Percentiles rank a stretch among this genome's conserved stretches.
Conservation (phyloP, 805 yeast species). For the Lipomyces orientalis region DNA sequence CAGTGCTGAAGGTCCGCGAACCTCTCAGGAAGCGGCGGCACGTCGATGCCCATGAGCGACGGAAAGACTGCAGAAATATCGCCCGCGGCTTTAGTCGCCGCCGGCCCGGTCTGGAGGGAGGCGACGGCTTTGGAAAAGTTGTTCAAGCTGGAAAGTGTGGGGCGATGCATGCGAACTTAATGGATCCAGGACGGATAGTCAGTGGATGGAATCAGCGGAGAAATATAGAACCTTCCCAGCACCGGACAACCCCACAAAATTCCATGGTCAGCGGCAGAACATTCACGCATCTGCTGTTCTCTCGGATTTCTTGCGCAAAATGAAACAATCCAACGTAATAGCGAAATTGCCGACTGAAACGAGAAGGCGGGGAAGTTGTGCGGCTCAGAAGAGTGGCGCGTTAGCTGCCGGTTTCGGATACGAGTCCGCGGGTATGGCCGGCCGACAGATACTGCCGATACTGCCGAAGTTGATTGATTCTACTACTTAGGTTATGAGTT, state of each 20-base stretch:
- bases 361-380: too few relatives aligned
- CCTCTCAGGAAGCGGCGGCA: conserved; percentile 19
- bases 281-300: too few relatives aligned
- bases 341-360: too few relatives aligned
- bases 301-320: not conserved
- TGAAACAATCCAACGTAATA: not conserved
- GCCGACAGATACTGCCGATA: too few relatives aligned
- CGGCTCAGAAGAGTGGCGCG: too few relatives aligned
- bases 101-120: not conserved
- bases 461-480: too few relatives aligned
- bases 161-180: not conserved
- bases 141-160: not conserved
- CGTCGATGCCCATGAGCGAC: conserved; percentile 17
- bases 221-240: not conserved
- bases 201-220: not conserved
- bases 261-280: too few relatives aligned
- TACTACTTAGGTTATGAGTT: too few relatives aligned
- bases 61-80: conserved; percentile 29
- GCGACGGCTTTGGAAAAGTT: not conserved
- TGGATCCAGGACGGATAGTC: not conserved
- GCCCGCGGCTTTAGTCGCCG: conserved; percentile 10
- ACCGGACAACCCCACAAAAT: not conserved
- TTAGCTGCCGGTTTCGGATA: too few relatives aligned
- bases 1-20: conserved; percentile 15
- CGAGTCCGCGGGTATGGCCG: too few relatives aligned